Evolutionary conservation across 1,139 yeast species (phyloP).

Genomic region (Magnusiomyces clavatus): DNA sequence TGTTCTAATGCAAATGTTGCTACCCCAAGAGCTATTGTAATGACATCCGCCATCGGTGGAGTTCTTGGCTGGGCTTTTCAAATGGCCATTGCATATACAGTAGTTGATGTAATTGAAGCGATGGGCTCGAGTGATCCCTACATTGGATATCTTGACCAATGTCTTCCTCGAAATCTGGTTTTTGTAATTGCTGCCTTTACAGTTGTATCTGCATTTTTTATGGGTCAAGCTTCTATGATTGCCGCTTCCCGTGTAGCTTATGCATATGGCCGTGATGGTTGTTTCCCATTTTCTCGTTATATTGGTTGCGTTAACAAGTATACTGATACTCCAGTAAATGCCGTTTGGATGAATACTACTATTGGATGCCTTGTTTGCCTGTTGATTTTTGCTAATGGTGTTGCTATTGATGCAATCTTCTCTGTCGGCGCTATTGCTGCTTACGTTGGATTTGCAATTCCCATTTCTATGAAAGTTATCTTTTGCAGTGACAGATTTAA

Average conservation of each 20-base stretch:
- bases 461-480: conserved; percentile 50
- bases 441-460: conserved; percentile 62
- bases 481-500: conserved; percentile 47
- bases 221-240: conserved; percentile 66
- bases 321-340: conserved; percentile 63
- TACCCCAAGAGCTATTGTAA: conserved; percentile 58
- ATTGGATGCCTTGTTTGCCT: conserved; percentile 52
- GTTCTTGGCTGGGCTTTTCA: conserved; percentile 54
- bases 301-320: conserved; percentile 47
- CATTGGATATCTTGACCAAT: conserved; percentile 49
- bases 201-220: conserved; percentile 50
- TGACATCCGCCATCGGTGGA: conserved; percentile 59
- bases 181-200: conserved; percentile 54
- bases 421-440: conserved; percentile 73
- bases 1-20: conserved; percentile 58
- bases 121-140: conserved; percentile 55
- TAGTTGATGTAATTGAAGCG: conserved; percentile 46
- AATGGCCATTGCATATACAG: conserved; percentile 59
- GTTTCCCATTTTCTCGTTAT: conserved; percentile 51
- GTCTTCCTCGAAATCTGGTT: conserved; percentile 40
- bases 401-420: conserved; percentile 67
- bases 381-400: conserved; percentile 58
- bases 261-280: conserved; percentile 63
- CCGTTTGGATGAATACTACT: conserved; percentile 57
- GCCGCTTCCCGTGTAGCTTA: conserved; percentile 64